These are phyloP conservation scores for Thielaviopsis cerberus DNA, from an alignment of 2,329 filamentous ascomycete species.

Conservation along the genomic window DNA sequence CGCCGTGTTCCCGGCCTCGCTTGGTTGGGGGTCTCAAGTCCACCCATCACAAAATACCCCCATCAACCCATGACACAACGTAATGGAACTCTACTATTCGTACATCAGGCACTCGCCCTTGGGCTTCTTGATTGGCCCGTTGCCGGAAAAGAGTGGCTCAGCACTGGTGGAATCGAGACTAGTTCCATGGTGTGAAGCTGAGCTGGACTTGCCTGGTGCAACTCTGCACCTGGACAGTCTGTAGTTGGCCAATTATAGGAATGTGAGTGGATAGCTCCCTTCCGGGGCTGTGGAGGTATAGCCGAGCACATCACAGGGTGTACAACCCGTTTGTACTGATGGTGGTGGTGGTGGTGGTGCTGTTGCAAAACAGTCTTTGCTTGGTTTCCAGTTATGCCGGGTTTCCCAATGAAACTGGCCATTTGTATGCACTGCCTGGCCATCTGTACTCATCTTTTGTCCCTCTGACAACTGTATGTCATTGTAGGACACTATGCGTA, in stretches of 20 bases:
- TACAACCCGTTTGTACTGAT: not conserved
- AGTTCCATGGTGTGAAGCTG: not conserved
- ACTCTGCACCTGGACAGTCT: not conserved
- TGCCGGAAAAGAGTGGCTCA: not conserved
- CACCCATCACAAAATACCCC: not conserved
- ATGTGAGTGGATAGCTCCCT: not conserved
- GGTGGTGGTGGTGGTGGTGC: no score
- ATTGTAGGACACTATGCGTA: not conserved
- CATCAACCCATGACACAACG: not conserved
- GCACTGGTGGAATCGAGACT: not conserved
- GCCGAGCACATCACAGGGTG: no score
- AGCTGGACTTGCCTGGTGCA: not conserved
- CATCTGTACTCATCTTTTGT: not conserved
- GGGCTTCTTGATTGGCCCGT: not conserved
- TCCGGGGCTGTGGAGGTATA: not conserved
- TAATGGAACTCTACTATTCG: not conserved
- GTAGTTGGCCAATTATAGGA: not conserved
- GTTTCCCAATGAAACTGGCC: not conserved
- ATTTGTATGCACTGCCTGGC: not conserved
- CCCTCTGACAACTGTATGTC: not conserved
- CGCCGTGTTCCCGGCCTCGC: not conserved
- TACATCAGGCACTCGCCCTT: not conserved
- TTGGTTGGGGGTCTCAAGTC: not conserved
- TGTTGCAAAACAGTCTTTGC: not conserved
- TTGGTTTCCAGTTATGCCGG: not conserved